Percentiles rank a stretch among this genome's conserved stretches.
Evolutionary conservation across 1,284 basidiomycete species (phyloP).

Genomic region (Irpex lacteus): DNA sequence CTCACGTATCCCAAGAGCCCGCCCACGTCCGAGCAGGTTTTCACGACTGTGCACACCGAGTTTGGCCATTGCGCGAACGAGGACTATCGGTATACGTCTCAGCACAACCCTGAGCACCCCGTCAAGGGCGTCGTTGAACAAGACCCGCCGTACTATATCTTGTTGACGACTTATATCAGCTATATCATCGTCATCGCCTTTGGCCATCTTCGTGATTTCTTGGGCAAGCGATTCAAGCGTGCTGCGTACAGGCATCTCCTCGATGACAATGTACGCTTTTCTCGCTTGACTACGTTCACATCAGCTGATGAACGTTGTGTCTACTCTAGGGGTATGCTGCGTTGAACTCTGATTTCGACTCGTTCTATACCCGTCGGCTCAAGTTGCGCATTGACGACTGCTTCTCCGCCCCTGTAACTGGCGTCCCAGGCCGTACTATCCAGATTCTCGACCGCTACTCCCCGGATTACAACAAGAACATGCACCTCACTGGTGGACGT

Average conservation of each 20-base stretch:
- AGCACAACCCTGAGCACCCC: conserved; percentile 51
- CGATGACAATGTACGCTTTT: conserved; percentile 68
- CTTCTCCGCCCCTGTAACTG: conserved; percentile 92
- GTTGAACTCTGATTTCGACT: conserved; percentile 97
- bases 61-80: conserved; percentile 84
- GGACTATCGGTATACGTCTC: conserved; percentile 63
- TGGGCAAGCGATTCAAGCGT: conserved; percentile 84
- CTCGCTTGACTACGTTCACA: conserved; percentile 8
- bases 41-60: conserved; percentile 77
- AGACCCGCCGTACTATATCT: conserved; percentile 88
- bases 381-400: conserved; percentile 96
- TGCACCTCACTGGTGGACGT: conserved; percentile 74
- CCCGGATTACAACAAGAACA: conserved; percentile 80
- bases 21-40: conserved; percentile 74
- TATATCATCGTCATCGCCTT: conserved; percentile 87
- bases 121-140: conserved; percentile 57
- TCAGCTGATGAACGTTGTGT: conserved; percentile 9
- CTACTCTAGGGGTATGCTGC: conserved; percentile 85
- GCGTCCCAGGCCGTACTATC: conserved; percentile 94
- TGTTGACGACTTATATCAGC: conserved; percentile 90
- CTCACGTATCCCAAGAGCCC: conserved; percentile 57
- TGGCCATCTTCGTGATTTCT: conserved; percentile 93
- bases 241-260: conserved; percentile 79
- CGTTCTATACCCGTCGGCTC: conserved; percentile 96
- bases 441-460: conserved; percentile 84